Conservation (phyloP, 2,329 filamentous ascomycete genomes). For the Cryphonectria radicalis region DNA sequence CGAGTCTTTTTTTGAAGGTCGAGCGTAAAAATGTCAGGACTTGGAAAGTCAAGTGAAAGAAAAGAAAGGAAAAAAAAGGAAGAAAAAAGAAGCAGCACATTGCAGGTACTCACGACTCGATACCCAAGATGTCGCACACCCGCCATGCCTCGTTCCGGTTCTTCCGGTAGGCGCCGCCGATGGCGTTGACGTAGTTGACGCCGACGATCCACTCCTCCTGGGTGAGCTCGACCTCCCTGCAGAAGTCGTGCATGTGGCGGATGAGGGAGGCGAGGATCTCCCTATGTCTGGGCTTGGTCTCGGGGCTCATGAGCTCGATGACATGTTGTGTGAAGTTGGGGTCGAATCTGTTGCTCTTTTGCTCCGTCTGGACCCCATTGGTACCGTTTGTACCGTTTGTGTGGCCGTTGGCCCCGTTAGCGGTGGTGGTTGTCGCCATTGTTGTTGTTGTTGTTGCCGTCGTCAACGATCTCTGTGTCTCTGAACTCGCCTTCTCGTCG, state of each 20-base stretch:
- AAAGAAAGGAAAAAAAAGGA: too few species aligned
- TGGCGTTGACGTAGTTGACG: conserved; percentile 60
- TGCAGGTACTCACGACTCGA: conserved; percentile 50
- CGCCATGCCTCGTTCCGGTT: conserved; percentile 67
- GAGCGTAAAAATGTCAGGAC: not conserved
- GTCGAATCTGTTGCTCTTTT: conserved; percentile 28
- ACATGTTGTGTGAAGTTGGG: conserved; percentile 62
- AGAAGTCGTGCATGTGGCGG: conserved; percentile 66
- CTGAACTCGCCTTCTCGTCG: not conserved
- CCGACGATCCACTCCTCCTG: conserved; percentile 66
- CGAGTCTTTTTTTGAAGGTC: conserved; percentile 40
- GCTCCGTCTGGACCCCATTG: conserved; percentile 8
- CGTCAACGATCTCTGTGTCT: not conserved
- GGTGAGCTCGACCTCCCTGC: conserved; percentile 65
- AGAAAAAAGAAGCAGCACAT: too few species aligned
- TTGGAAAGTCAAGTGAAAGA: not conserved
- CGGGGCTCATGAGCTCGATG: conserved; percentile 63
- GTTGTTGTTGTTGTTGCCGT: not conserved
- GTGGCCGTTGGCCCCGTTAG: not conserved
- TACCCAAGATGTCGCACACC: conserved; percentile 64
- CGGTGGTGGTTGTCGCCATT: conserved; percentile 11
- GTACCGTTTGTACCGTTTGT: conserved; percentile 18
- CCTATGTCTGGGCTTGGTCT: conserved; percentile 58
- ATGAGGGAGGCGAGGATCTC: conserved; percentile 60
- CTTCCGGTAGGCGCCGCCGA: conserved; percentile 61